These are phyloP conservation scores for Naematelia aurantialba DNA, from an alignment of 768 basidiomycete species.

Conservation along the genomic window DNA sequence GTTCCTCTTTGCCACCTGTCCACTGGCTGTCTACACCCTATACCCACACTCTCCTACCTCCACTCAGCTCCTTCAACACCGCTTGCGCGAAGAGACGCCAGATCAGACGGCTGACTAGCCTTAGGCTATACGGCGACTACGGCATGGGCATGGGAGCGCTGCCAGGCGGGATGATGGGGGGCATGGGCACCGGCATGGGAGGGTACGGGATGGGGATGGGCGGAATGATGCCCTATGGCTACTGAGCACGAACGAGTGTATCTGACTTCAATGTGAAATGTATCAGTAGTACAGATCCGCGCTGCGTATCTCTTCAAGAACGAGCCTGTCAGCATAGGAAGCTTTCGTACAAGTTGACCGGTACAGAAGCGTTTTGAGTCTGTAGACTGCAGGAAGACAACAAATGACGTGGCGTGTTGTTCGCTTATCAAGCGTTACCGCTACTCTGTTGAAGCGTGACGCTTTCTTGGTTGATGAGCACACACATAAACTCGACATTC, in stretches of 20 bases:
- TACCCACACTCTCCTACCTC: not conserved
- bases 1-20: not conserved
- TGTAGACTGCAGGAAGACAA: too few species aligned
- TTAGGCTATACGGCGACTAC: conserved; percentile 41
- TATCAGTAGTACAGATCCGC: not conserved
- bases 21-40: not conserved
- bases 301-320: too few species aligned
- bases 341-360: too few species aligned
- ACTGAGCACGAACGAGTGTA: conserved; percentile 5
- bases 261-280: not conserved
- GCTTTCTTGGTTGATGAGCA: not conserved
- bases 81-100: not conserved
- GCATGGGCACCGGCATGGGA: conserved; percentile 36
- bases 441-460: not conserved
- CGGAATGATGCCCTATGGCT: conserved; percentile 25
- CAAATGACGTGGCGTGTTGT: not conserved
- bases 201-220: conserved; percentile 42
- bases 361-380: too few species aligned
- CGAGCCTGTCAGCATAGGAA: too few species aligned
- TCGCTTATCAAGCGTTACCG: not conserved
- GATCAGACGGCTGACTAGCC: not conserved
- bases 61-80: not conserved
- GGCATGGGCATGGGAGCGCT: conserved; percentile 42
- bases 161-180: conserved; percentile 42
- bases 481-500: not conserved